Percentiles rank a stretch among this genome's conserved stretches.
phyloP scores from a whole-genome alignment of 306 rosid genomes.

The Vachellia collinsii region DNA sequence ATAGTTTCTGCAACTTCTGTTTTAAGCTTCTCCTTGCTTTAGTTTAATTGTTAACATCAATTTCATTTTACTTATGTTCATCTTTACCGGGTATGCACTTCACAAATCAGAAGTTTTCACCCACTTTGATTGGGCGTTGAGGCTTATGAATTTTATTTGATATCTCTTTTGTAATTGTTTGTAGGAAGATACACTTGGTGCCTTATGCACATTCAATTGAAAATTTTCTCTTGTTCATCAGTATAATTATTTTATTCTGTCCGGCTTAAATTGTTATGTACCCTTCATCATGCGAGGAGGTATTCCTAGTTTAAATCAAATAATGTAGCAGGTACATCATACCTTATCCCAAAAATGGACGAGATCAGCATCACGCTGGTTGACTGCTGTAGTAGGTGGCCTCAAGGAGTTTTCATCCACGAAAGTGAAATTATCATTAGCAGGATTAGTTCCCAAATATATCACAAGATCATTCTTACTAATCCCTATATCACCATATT shows the following conservation, averaged over 20 bases:
- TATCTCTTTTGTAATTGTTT: background rate
- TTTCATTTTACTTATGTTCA: background rate
- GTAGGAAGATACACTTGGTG: background rate
- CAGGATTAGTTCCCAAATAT: constrained; percentile 92
- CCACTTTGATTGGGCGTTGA: background rate
- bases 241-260: background rate
- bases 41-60: background rate
- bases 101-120: background rate
- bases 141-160: background rate
- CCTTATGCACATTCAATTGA: background rate
- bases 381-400: constrained; percentile 62
- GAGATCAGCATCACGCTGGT: constrained; percentile 96
- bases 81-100: background rate
- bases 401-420: constrained; percentile 68
- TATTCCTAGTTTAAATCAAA: background rate
- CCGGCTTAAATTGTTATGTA: background rate
- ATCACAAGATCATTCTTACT: constrained; percentile 50
- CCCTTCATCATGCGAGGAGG: background rate
- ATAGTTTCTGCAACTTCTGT: constrained; percentile 1
- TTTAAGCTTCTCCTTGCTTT: background rate
- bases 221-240: background rate
- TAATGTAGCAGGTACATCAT: constrained; percentile 1
- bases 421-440: constrained; percentile 78
- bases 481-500: constrained; percentile 72
- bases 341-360: constrained; percentile 98